Base-by-base conservation (phyloP, 495 filamentous ascomycete species). In the Aspergillus ellipticus region DNA sequence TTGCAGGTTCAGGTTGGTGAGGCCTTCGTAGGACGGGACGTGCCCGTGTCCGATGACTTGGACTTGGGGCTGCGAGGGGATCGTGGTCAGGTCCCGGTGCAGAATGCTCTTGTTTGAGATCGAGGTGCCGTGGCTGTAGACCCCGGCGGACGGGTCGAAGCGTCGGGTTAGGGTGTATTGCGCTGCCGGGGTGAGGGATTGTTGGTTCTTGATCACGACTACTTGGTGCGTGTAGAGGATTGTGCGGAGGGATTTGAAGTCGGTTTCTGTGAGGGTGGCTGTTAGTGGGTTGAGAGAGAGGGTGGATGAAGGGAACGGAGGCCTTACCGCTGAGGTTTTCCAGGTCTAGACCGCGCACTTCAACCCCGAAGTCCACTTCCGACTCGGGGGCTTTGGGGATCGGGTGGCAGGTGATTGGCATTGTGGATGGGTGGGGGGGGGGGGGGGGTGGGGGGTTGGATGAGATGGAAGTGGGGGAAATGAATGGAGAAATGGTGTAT, bases 11-110 rank as follows among this genome's bases (percentile, higher is more conserved):
- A 88, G 75, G 66, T 89, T 76, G 49, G 79, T 66, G 6, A 90
- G 73, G 2, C 85, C 86, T 65, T 89, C 85, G 54, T 87, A 89
- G 3, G 75, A 72, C 4, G 76, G 63, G 2, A 89, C 74, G 56
- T 78, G 74, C 13, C 87, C 86, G 64, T 90, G 88, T 46, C 87
- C 87, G 58, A 90, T 89, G 37, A 89, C 80, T 60, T 90, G 87
- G 4, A 89, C 86, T 68, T 90, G 84, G 9, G 86, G 85, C 62
- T 90, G 86, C 66, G 87, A 85, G 0, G 87, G 86, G 42, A 89
- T 82, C 3, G 87, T 90, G 69, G 89, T 89, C 15, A 89, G 75
- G 60, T 90, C 87, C 2, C 86, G 86, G 61, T 89, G 87, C 21
- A 90, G 77, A 62, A 90, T 81, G 61, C 78, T 83, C 35, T 83